phyloP scores from a whole-genome alignment of 768 basidiomycete genomes.

The Auricularia cornea region DNA sequence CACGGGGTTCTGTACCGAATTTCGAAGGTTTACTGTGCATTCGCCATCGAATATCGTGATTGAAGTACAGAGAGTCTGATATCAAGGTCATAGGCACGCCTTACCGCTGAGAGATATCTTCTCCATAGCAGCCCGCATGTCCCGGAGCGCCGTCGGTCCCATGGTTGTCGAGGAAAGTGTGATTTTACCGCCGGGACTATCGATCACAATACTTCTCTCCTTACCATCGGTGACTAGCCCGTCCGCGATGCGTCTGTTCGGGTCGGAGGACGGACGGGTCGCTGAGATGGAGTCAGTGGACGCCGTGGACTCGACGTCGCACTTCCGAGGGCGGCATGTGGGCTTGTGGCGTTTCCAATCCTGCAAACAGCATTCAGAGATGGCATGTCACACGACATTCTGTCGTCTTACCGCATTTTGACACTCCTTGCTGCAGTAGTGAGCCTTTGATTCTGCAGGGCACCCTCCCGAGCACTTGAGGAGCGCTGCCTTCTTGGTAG shows the following conservation, averaged over 20 bases:
- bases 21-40: too few relatives aligned
- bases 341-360: background rate
- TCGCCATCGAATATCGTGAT: too few relatives aligned
- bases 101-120: too few relatives aligned
- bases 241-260: too few relatives aligned
- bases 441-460: background rate
- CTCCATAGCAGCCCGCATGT: background rate
- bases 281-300: too few relatives aligned
- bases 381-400: background rate
- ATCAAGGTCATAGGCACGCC: too few relatives aligned
- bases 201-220: background rate
- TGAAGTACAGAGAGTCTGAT: too few relatives aligned
- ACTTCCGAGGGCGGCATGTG: too few relatives aligned
- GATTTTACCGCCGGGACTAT: background rate
- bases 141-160: background rate
- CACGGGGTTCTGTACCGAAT: too few relatives aligned
- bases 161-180: background rate
- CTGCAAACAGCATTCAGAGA: background rate
- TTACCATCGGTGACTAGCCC: background rate
- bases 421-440: background rate
- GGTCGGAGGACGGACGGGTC: too few relatives aligned
- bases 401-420: background rate
- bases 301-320: too few relatives aligned
- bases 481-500: background rate
- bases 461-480: background rate